Percentiles rank a stretch among this genome's conserved stretches.
Conservation (phyloP, 2,329 filamentous ascomycete species). For the Triangularia setosa region DNA sequence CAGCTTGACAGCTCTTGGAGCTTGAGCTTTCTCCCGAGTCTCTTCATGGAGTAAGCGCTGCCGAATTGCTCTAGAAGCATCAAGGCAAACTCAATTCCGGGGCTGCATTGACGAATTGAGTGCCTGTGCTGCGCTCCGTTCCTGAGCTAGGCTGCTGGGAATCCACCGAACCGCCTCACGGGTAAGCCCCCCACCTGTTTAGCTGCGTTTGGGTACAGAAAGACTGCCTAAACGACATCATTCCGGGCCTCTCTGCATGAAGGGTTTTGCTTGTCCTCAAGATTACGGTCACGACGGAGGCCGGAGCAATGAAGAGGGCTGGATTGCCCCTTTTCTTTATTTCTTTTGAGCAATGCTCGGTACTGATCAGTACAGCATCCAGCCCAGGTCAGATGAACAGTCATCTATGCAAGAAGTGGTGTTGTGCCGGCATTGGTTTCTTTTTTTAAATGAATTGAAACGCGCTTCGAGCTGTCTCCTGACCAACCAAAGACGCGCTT, state of each 20-base stretch:
- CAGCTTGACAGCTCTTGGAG: not conserved
- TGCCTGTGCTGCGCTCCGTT: not conserved
- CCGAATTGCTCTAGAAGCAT: not conserved
- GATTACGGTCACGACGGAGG: not conserved
- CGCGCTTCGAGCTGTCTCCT: constrained; percentile 23
- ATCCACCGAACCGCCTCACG: not conserved
- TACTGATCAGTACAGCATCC: not conserved
- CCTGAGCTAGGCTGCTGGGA: not conserved
- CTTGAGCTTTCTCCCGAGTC: not conserved
- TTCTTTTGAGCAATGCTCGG: constrained; percentile 4
- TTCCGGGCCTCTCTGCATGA: not conserved
- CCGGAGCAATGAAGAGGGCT: not conserved
- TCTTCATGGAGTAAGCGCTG: not conserved
- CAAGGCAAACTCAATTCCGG: not conserved
- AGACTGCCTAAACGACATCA: not conserved
- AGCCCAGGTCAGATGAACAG: not conserved
- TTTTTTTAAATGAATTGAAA: constrained; percentile 29
- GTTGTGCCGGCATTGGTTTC: constrained; percentile 23
- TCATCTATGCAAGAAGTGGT: constrained; percentile 1
- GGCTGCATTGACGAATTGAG: not conserved
- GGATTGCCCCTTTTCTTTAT: not conserved
- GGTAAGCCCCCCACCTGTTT: not conserved
- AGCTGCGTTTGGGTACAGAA: not conserved
- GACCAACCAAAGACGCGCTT: constrained; percentile 28
- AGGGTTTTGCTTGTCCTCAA: not conserved